Conservation (phyloP, 2,329 filamentous ascomycete species). For the Stylonectria norvegica region DNA sequence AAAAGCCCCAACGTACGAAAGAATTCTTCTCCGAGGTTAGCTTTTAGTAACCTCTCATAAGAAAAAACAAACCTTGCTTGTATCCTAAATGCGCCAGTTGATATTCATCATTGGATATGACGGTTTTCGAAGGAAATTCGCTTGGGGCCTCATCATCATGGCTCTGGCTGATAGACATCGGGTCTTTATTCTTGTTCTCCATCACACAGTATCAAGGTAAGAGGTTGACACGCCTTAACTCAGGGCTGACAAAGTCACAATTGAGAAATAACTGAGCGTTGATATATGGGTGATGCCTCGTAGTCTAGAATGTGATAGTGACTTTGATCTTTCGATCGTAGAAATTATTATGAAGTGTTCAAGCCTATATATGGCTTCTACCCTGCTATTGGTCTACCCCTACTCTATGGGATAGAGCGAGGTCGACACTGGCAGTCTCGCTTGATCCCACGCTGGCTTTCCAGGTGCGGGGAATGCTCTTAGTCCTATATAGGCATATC, state of each 20-base stretch:
- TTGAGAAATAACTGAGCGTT: not conserved
- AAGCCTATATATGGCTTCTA: not conserved
- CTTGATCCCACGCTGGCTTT: not conserved
- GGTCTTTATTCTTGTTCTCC: not conserved
- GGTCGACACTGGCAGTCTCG: not conserved
- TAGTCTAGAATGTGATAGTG: not conserved
- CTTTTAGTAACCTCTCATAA: not conserved
- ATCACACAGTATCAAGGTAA: not conserved
- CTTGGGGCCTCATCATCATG: not conserved
- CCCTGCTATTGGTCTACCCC: not conserved
- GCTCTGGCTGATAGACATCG: not conserved
- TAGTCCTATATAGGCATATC: not conserved
- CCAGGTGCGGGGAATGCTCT: not conserved
- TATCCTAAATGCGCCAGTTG: slow-evolving; percentile 3
- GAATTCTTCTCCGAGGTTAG: slow-evolving; percentile 1
- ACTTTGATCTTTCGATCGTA: not conserved
- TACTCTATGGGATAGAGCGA: not conserved
- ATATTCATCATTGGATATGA: slow-evolving; percentile 1
- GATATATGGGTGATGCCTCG: not conserved
- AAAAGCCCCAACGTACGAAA: slow-evolving; percentile 5
- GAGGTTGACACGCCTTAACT: not conserved
- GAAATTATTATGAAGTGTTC: not conserved
- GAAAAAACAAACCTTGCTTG: slow-evolving; percentile 2
- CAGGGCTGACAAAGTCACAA: not conserved
- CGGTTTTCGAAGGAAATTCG: not conserved